Base-by-base conservation (phyloP, 2,329 filamentous ascomycete species). In the Dothideomycetidae sp. region DNA sequence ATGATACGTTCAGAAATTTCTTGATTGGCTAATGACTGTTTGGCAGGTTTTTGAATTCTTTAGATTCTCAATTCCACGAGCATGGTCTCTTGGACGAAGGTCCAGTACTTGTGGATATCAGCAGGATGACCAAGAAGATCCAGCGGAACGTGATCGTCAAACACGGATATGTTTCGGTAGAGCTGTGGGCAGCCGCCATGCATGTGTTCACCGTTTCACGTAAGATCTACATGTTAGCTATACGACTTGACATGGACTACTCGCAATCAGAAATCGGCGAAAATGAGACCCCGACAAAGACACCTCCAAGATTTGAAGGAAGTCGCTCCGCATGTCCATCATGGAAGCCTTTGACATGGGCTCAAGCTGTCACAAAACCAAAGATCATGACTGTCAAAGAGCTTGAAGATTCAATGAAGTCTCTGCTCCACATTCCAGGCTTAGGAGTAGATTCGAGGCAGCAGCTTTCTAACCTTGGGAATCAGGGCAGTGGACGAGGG, bases 151-250 rank as follows among this genome's bases (percentile, higher is more conserved):
- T 52, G 29, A 55, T 64, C 29, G 53, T 53, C 19, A 45, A 54
- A 9, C 31, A 46, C 19, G 54, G 54, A 14, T 46, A 47, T 11
- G 37, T 42, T 12, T 51, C 48, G 21, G 53, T 57, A 10, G 53
- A 60, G 28, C 48, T 64, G 3, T 64, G 60, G 60, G 45, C 44
- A 10, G 49, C 53, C 19, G 53, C 54, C 4, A 42, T 63, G 3
- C 46, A 44, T 31, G 44, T 57, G 26, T 48, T 60, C 10, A 42
- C 44, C 10, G 41, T 46, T 3, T 50, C 56, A 5, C 51, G 58
- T 14, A 45, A 50, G n/a, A 37, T 41, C 9, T 46, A 44, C 33
- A 43, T 49, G 12, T 45, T 49, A 5, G 40, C 49, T n/a, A 30
- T 32, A 9, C 10, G 13, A 15, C 31, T 12, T 26, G 21, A n/a